Evolutionary conservation across 2,329 filamentous ascomycete genomes (phyloP), one percentile per base, ranked within the genome.

Genomic region (Neofusicoccum ribis): DNA sequence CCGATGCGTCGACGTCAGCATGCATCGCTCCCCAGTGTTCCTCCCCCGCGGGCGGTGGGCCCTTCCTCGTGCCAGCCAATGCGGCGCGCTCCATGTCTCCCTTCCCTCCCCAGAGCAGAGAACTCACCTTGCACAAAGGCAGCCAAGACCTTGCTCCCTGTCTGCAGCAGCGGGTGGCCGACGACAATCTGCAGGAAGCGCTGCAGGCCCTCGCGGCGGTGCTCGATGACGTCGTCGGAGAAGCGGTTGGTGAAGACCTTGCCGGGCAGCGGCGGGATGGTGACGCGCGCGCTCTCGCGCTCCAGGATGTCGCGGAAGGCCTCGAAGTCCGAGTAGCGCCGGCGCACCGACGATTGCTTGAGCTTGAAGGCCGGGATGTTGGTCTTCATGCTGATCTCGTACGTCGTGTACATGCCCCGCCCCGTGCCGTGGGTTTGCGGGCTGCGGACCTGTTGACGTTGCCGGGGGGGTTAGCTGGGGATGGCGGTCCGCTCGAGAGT

Each of bases 361-460:
- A 97, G 88, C 83, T 98, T 98, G 86, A 99, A 99, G 72, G 95
- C 93, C 66, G 95, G 95, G 76, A 99, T 99, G 82, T 99, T 99
- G 81, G 95, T 99, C 73, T 91, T 90, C 83, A 95, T 97, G 72
- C 96, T 86, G 76, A 99, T 97, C 80, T 98, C 93, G 84, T 98
- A 99, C 81, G 96, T 95, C 63, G 95, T 99, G 84, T 98, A 98
- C 93, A 97, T 97, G 82, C 88, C 88, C 71, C 95, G 91, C 69
- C 93, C 94, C 75, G 95, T 93, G 77, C 96, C 95, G 80, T 96
- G 92, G 34, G 93, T 97, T 81, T 93, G 90, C 39, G 95, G 95
- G 78, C 95, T 95, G 77, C 91, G 91, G 72, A 98, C 92, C 93
- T 96, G 78, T 70, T 31, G 17, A 11, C 3, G 37, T 11, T 62